These are phyloP conservation scores for Paraphoma sp. DNA, from an alignment of 2,329 filamentous ascomycete genomes.

Conservation along the genomic window DNA sequence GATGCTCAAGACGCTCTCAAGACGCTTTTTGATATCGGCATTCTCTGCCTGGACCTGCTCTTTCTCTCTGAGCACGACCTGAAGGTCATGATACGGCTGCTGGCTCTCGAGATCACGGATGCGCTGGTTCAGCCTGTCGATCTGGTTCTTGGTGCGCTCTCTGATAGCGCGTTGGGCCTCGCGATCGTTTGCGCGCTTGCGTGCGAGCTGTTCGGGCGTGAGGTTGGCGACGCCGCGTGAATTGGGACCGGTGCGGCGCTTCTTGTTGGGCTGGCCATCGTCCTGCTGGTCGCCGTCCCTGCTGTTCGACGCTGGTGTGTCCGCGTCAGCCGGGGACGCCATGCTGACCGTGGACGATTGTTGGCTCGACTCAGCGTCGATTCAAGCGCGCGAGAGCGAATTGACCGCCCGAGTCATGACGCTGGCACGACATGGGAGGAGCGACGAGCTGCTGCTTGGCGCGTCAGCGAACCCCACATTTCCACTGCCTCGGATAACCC, in stretches of 20 bases:
- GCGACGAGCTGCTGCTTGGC: neutral
- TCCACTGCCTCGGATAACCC: constrained; percentile 3
- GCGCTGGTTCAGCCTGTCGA: constrained; percentile 73
- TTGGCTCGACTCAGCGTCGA: constrained; percentile 21
- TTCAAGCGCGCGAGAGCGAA: constrained; percentile 12
- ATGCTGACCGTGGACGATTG: constrained; percentile 21
- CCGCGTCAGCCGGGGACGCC: constrained; percentile 29
- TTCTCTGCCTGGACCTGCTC: constrained; percentile 81
- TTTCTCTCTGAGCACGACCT: constrained; percentile 76
- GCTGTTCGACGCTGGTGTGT: constrained; percentile 22
- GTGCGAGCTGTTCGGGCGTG: constrained; percentile 84
- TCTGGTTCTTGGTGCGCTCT: constrained; percentile 80
- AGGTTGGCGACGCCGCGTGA: constrained; percentile 83
- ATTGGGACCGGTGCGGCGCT: constrained; percentile 47
- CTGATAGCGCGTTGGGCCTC: constrained; percentile 86
- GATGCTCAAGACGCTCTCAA: constrained; percentile 70
- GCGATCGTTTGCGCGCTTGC: constrained; percentile 90
- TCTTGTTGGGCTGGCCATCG: constrained; percentile 34
- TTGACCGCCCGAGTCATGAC: constrained; percentile 17
- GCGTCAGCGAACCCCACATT: neutral
- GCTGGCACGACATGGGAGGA: constrained; percentile 2
- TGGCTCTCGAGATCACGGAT: constrained; percentile 80
- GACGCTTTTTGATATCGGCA: constrained; percentile 73
- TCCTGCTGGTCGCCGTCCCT: constrained; percentile 20
- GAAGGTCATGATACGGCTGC: constrained; percentile 84